Evolutionary conservation across 2,329 filamentous ascomycete genomes (phyloP), one percentile per base, ranked within the genome.

Genomic region (Colletotrichum coccodes): DNA sequence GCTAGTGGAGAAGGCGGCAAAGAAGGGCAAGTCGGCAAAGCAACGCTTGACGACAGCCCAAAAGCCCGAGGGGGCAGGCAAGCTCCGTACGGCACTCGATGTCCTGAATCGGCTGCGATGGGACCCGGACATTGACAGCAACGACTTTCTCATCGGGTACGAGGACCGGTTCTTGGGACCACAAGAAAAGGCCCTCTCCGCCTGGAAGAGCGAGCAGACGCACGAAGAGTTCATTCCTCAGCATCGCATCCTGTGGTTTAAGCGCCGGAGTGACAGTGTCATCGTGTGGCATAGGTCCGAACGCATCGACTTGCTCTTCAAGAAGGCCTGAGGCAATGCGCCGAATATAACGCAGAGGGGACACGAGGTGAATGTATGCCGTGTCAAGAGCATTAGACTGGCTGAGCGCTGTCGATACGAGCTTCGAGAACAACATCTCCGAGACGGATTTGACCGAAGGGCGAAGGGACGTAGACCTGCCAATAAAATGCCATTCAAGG

Each of bases 181-280:
- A 3, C 82, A 81, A 71, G 89, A 91, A 76, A 86, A 85, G 71
- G 75, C 82, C 2, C 76, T 90, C 6, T 84, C 84, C 59, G 78
- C 81, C 34, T 91, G 89, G 89, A 89, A 87, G 79, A 81, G 79
- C 18, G 89, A 90, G 73, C 85, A 87, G 76, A 90, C 89, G 36
- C 86, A 91, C 71, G 88, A 91, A 68, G 89, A 91, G 76, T 91
- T 90, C 73, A 90, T 91, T 63, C 89, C 89, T 7, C 87, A 90
- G 77, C 89, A 91, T 73, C 82, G 89, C 18, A 89, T 91, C 70
- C 75, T 89, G 64, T 90, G 89, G 75, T 91, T 91, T 73, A 88
- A 84, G 76, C 81, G 84, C 12, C 83, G 77, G 74, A 85, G 82
- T 64, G 86, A 88, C 68, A 82, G 81, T 0, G 75, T 74, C 5